Evolutionary conservation across 805 yeast species (phyloP).

Genomic region (Scheffersomyces coipomensis): DNA sequence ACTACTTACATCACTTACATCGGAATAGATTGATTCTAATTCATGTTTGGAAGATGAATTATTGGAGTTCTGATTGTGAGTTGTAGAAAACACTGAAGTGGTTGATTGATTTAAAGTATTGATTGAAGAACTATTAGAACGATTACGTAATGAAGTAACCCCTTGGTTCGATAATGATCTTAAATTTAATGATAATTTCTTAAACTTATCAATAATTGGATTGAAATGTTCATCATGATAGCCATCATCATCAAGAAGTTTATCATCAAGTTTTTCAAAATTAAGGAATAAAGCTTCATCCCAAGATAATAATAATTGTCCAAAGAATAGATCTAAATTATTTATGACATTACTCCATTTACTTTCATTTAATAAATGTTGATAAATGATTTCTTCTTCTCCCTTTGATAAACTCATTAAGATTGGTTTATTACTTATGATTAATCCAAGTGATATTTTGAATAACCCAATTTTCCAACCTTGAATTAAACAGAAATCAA

Average conservation of each 20-base stretch:
- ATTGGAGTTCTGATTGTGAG: slow-evolving; percentile 4
- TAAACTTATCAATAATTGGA: slow-evolving; percentile 29
- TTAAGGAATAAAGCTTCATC: slow-evolving; percentile 27
- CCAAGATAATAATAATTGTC: slow-evolving; percentile 34
- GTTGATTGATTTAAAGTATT: slow-evolving; percentile 6
- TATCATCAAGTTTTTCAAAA: slow-evolving; percentile 1
- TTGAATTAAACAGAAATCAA: slow-evolving; percentile 53
- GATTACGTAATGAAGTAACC: slow-evolving; percentile 3
- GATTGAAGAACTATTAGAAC: not conserved
- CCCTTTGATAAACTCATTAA: slow-evolving; percentile 31
- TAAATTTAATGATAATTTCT: slow-evolving; percentile 21
- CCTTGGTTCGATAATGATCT: slow-evolving; percentile 11
- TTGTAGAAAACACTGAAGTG: slow-evolving; percentile 12
- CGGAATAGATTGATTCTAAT: slow-evolving; percentile 29
- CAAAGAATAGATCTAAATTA: slow-evolving; percentile 37
- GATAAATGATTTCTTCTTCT: slow-evolving; percentile 44
- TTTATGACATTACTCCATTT: slow-evolving; percentile 43
- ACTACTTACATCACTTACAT: slow-evolving; percentile 13
- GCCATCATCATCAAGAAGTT: not conserved
- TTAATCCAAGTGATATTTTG: slow-evolving; percentile 53
- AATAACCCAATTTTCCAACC: slow-evolving; percentile 54
- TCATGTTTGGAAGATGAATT: slow-evolving; percentile 6
- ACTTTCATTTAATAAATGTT: slow-evolving; percentile 41
- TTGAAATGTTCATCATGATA: slow-evolving; percentile 2
- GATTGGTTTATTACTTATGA: slow-evolving; percentile 47